A percentile compares a stretch with the other conserved stretches of the same genome.
These are phyloP conservation scores for Glebionis coronaria DNA, from an alignment of 129 eudicot species.

Conservation along the genomic window DNA sequence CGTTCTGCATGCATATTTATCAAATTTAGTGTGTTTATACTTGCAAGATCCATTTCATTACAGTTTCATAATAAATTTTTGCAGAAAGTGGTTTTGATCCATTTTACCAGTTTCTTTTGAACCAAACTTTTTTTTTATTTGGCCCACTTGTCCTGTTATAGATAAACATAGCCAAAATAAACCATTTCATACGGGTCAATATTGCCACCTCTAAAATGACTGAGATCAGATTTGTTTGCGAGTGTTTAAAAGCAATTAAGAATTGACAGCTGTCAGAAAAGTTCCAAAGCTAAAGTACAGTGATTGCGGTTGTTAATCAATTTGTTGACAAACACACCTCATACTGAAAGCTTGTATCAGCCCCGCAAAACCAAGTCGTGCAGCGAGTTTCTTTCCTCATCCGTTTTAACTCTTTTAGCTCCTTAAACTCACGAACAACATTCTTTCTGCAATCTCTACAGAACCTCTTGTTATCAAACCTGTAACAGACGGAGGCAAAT, in stretches of 20 bases:
- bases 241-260: background rate
- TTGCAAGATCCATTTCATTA: too few relatives aligned
- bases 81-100: too few relatives aligned
- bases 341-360: slow-evolving; percentile 84
- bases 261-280: background rate
- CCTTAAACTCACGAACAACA: slow-evolving; percentile 94
- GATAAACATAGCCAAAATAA: too few relatives aligned
- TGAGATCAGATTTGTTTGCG: background rate
- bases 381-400: slow-evolving; percentile 72
- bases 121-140: too few relatives aligned
- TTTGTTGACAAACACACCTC: slow-evolving; percentile 49
- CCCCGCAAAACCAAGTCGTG: slow-evolving; percentile 87
- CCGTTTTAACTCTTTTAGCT: slow-evolving; percentile 87
- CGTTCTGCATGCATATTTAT: too few relatives aligned
- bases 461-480: slow-evolving; percentile 97
- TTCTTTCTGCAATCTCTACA: slow-evolving; percentile 96
- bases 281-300: background rate
- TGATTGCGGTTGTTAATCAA: slow-evolving; percentile 5
- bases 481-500: slow-evolving; percentile 23
- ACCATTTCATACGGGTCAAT: too few relatives aligned
- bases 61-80: too few relatives aligned
- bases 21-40: too few relatives aligned
- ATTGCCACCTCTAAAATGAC: background rate
- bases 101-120: too few relatives aligned
- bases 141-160: too few relatives aligned